These are phyloP conservation scores for Leccinum subtestaceum DNA, from an alignment of 768 basidiomycete genomes.

Conservation along the genomic window DNA sequence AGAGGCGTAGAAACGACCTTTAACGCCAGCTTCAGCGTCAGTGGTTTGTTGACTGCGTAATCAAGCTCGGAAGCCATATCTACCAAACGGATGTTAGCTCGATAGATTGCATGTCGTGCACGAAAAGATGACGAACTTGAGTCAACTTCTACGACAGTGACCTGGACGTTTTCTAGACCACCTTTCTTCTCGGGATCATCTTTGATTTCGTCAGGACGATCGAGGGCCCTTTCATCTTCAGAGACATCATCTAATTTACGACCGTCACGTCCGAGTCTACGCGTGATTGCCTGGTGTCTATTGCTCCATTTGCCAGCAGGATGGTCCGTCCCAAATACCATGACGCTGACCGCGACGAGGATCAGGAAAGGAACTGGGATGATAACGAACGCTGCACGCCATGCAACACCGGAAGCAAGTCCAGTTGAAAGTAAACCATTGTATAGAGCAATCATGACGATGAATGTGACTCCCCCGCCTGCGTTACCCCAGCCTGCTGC, in stretches of 20 bases:
- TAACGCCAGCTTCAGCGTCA: constrained; percentile 35
- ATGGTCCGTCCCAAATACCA: constrained; percentile 52
- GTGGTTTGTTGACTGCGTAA: constrained; percentile 43
- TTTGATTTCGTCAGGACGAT: constrained; percentile 20
- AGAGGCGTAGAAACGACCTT: constrained; percentile 39
- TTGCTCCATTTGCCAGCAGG: constrained; percentile 53
- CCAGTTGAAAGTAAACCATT: constrained; percentile 36
- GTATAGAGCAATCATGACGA: constrained; percentile 55
- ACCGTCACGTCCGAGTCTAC: neutral
- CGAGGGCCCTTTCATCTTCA: constrained; percentile 18
- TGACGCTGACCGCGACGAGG: constrained; percentile 36
- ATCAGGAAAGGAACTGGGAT: constrained; percentile 56
- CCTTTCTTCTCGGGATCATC: constrained; percentile 28
- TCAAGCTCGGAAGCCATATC: constrained; percentile 37
- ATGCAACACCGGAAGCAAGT: constrained; percentile 42
- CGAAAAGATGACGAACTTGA: neutral
- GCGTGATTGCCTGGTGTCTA: constrained; percentile 39
- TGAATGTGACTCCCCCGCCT: constrained; percentile 50
- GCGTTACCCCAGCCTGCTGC: constrained; percentile 55
- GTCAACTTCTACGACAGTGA: constrained; percentile 6
- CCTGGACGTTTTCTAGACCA: constrained; percentile 18
- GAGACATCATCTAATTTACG: neutral
- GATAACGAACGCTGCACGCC: constrained; percentile 54
- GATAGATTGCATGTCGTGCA: neutral
- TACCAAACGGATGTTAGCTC: neutral